Evolutionary conservation across 345 rosid genomes (phyloP), one percentile per base, ranked within the genome.

Genomic region (Eucalyptus viminalis): DNA sequence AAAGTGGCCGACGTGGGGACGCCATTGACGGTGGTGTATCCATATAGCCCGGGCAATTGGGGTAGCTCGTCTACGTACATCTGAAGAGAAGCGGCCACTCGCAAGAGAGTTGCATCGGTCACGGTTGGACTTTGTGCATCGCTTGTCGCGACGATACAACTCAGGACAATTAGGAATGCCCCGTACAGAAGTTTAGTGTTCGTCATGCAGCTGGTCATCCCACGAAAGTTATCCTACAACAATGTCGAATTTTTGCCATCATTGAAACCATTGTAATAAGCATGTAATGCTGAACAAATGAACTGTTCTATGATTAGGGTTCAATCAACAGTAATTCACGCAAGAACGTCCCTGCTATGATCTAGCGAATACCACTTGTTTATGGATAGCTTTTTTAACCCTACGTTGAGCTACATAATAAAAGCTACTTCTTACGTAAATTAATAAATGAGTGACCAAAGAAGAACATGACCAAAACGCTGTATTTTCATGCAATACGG

Each of bases 41-140:
- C 95, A 34, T 50, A 89, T 89, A 97, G 88, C 86, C 43, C 93
- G 4, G 97, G 96, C 88, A 97, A 91, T 62, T 94, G 92, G 6
- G 95, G 97, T 47, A 97, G 95, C 37, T 93, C 87, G 53, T 96
- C 98, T 6, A 96, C 97, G 86, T 94, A 97, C 97, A 93, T 95
- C 90, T 93, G 88, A 76, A 97, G 85, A 88, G 88, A 54, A 60
- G 88, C 49, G 4, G 88, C 76, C n/a, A 56, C 49, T 65, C 27
- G 29, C n/a, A 21, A 47, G 72, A 56, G 88, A 24, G 88, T 54
- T 14, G 76, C 88, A 25, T 87, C 76, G 37, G 88, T 87, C 88
- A 56, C 76, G 14, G 67, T 6, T 8, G 72, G 50, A 60, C 34
- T 60, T 56, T 69, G 14, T 6, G 69, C 47, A n/a, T n/a, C 87